phyloP scores from a whole-genome alignment of 1,284 basidiomycete genomes.

The Apiotrichum laibachii region DNA sequence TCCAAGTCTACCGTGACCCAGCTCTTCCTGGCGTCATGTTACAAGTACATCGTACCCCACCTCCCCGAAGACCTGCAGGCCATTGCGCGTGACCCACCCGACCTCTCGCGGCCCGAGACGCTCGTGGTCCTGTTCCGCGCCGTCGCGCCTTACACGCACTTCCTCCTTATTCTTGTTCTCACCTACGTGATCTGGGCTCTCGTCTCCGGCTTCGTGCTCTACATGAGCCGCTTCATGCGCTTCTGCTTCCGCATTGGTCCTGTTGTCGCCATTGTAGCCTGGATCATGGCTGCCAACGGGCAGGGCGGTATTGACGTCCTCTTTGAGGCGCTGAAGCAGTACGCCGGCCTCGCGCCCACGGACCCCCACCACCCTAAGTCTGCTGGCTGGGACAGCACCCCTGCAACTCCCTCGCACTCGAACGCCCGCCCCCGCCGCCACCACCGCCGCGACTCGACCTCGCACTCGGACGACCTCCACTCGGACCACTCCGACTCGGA shows the following conservation, averaged over 20 bases:
- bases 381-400: not conserved
- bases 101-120: slow-evolving; percentile 32
- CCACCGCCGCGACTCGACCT: too few relatives aligned
- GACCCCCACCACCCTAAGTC: not conserved
- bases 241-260: slow-evolving; percentile 42
- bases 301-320: slow-evolving; percentile 44
- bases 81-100: slow-evolving; percentile 36
- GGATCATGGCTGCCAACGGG: slow-evolving; percentile 44
- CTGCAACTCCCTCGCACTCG: too few relatives aligned
- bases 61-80: slow-evolving; percentile 36
- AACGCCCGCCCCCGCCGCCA: too few relatives aligned
- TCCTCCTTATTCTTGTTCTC: slow-evolving; percentile 36
- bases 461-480: too few relatives aligned
- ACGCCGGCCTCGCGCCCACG: slow-evolving; percentile 23
- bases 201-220: slow-evolving; percentile 34
- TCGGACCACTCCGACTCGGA: not conserved
- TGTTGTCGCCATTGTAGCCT: slow-evolving; percentile 39
- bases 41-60: slow-evolving; percentile 27
- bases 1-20: slow-evolving; percentile 10
- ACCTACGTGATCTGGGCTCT: slow-evolving; percentile 43
- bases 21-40: slow-evolving; percentile 17
- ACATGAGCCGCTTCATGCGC: slow-evolving; percentile 40
- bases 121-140: slow-evolving; percentile 37
- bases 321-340: slow-evolving; percentile 38
- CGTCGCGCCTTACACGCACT: slow-evolving; percentile 38